Base-by-base conservation (phyloP, 306 rosid species). In the Vachellia pachyceras region DNA sequence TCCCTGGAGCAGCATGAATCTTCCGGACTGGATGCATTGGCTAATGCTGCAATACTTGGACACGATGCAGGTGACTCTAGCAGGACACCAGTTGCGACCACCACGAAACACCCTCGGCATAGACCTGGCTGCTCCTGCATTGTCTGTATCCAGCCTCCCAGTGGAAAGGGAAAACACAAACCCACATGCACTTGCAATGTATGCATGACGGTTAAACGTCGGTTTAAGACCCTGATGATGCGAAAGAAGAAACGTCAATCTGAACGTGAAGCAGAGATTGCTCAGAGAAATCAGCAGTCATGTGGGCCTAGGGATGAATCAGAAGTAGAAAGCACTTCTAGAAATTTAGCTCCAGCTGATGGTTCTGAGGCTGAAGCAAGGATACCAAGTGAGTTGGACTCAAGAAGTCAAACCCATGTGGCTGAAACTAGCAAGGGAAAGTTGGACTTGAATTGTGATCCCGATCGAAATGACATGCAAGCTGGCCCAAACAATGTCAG, bases 101-200 rank as follows among this genome's bases (percentile, higher is more conserved):
- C 99, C 57, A 95, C 99, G 46, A 93, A 83, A 80, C 99, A 95
- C 85, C 99, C 99, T 20, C 85, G 99, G 75, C 99, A 95, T 80
- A 97, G 99, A 46, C 98, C 99, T 22, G 99, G 99, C 78, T 95
- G 99, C 91, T 93, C 99, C 66, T 95, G 99, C 87, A 95, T 95
- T 84, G 99, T 95, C 72, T 95, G 99, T 87, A 95, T 95, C 90
- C 99, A 95, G 84, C 99, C 99, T 71, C 99, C 99, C 0, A 95
- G 99, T 66, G 99, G 99, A 71, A 95, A 95, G 87, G 99, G 99
- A 52, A 95, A 95, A 90, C 99, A 95, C 91, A 95, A 95, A 79
- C 98, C 99, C 68, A 84, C 97, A 50, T 95, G 99, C 90, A 91
- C 93, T 12, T 95, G 99, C 87, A 87, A 87, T 3, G 99, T 95